Evolutionary conservation across 108 stramenopile species (phyloP).

Genomic region (Nannochloropsis granulata): DNA sequence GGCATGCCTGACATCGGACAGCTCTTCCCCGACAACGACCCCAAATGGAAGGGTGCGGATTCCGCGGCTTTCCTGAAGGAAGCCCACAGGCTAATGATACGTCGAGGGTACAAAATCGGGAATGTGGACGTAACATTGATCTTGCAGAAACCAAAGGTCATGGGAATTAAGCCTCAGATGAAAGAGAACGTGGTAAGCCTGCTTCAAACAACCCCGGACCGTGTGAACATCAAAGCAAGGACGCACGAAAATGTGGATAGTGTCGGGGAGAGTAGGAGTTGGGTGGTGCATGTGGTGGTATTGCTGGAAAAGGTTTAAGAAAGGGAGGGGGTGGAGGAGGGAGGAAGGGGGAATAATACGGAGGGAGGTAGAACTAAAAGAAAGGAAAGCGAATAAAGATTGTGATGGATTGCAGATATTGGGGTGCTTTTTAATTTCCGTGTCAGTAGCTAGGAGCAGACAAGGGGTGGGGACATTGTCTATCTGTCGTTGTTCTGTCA

Average conservation of each 20-base stretch:
- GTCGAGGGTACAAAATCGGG: conserved; percentile 64
- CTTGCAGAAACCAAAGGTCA: conserved; percentile 31
- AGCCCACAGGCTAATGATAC: conserved; percentile 58
- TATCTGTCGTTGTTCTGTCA: too few species aligned
- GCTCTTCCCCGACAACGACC: conserved; percentile 85
- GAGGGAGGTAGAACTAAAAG: too few species aligned
- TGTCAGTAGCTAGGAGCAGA: too few species aligned
- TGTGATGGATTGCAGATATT: too few species aligned
- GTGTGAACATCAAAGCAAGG: conserved; percentile 86
- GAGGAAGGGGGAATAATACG: too few species aligned
- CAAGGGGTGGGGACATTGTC: too few species aligned
- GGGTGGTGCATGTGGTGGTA: conserved; percentile 81
- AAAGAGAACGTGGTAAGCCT: conserved; percentile 74
- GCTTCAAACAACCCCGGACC: conserved; percentile 55
- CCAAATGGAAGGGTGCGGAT: conserved; percentile 80
- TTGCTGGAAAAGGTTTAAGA: conserved; percentile 47
- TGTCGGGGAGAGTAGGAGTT: conserved; percentile 69
- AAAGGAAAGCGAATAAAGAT: too few species aligned
- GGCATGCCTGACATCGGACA: conserved; percentile 63
- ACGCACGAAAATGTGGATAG: conserved; percentile 84
- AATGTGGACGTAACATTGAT: conserved; percentile 45
- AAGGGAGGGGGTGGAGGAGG: too few species aligned
- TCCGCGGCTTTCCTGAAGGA: conserved; percentile 84
- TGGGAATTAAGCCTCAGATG: conserved; percentile 72
- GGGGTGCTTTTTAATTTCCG: too few species aligned